Percentiles rank a stretch among this genome's conserved stretches.
phyloP scores from a whole-genome alignment of 2,329 filamentous ascomycete genomes.

The Venturia aucupariae region DNA sequence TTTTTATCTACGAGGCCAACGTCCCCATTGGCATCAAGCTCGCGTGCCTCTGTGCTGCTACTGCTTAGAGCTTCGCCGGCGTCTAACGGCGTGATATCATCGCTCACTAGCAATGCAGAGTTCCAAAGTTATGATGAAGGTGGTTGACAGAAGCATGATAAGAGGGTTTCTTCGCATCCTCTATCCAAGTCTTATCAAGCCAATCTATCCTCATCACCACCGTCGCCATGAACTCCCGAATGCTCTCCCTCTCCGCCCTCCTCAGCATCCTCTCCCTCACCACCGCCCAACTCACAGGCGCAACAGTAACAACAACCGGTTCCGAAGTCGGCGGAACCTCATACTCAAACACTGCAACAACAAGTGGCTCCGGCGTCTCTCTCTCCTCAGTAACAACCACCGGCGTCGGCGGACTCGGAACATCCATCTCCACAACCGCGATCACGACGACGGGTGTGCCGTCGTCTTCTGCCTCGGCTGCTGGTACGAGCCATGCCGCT shows the following conservation, averaged over 20 bases:
- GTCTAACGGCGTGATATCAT: slow-evolving; percentile 5
- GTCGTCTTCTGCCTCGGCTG: not conserved
- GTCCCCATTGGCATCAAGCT: not conserved
- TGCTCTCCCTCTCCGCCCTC: not conserved
- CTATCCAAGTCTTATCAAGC: not conserved
- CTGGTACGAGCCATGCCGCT: not conserved
- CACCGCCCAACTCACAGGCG: not conserved
- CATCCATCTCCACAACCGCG: not conserved
- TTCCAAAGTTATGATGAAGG: not conserved
- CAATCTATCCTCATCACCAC: not conserved
- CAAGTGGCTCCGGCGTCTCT: not conserved
- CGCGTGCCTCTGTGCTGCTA: not conserved
- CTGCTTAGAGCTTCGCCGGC: too few species aligned
- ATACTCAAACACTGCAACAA: not conserved
- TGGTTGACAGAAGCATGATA: not conserved
- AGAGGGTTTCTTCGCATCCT: not conserved
- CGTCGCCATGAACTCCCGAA: not conserved
- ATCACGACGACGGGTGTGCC: not conserved
- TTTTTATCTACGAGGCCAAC: not conserved
- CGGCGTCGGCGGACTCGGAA: not conserved
- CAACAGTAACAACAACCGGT: not conserved
- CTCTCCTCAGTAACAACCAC: not conserved
- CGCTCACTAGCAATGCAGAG: not conserved
- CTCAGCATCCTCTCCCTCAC: not conserved
- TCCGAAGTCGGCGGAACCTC: not conserved